Percentiles rank a stretch among this genome's conserved stretches.
These are phyloP conservation scores for Thielaviopsis populi DNA, from an alignment of 2,329 filamentous ascomycete species.

Conservation along the genomic window DNA sequence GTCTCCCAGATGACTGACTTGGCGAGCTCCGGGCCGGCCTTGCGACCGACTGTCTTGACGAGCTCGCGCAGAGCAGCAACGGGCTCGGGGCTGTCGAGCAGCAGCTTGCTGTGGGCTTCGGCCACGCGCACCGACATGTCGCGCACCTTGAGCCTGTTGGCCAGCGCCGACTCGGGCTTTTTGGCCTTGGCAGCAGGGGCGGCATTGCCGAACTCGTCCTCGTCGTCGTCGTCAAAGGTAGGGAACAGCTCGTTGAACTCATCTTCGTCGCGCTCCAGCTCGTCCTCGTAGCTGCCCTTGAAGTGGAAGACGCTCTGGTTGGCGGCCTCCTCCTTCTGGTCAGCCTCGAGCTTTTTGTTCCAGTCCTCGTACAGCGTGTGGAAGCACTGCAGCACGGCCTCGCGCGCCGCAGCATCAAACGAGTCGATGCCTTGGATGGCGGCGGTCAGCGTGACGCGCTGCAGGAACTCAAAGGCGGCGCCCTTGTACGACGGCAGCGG, in stretches of 20 bases:
- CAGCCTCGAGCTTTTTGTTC: conserved; percentile 59
- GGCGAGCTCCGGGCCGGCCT: conserved; percentile 22
- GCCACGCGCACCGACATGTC: conserved; percentile 47
- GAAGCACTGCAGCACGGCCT: conserved; percentile 47
- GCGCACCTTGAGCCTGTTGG: conserved; percentile 30
- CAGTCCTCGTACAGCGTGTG: conserved; percentile 64
- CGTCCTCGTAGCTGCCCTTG: conserved; percentile 59
- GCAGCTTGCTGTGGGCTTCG: conserved; percentile 41
- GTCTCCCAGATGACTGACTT: conserved; percentile 18
- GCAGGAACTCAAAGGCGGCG: conserved; percentile 35
- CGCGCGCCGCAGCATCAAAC: conserved; percentile 25
- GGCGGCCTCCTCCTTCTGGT: conserved; percentile 58
- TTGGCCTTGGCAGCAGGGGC: conserved; percentile 2
- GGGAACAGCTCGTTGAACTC: conserved; percentile 76
- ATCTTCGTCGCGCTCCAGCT: conserved; percentile 57
- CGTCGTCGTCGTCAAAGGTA: conserved; percentile 44
- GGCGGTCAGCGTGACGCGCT: conserved; percentile 28
- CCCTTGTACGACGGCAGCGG: conserved; percentile 18
- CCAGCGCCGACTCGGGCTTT: conserved; percentile 17
- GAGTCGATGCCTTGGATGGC: conserved; percentile 32
- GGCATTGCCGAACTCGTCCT: conserved; percentile 13
- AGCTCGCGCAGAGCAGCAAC: conserved; percentile 30
- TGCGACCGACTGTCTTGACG: conserved; percentile 31
- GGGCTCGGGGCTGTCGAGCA: conserved; percentile 30
- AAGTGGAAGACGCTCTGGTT: conserved; percentile 73